These are phyloP conservation scores for Saturnispora kantuleensis DNA, from an alignment of 805 yeast genomes.

Conservation along the genomic window DNA sequence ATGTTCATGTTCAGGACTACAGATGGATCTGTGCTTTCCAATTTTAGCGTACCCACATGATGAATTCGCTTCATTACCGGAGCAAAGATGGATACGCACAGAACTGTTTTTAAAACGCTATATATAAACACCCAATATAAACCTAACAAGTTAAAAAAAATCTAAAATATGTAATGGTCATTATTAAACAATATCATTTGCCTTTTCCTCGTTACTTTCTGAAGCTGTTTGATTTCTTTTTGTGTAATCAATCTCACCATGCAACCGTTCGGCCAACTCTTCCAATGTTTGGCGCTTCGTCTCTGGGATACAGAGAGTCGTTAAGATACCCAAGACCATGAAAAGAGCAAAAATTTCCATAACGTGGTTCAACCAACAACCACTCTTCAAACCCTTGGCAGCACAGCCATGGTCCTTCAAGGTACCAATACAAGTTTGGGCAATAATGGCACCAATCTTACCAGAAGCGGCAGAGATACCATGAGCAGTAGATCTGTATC, in stretches of 20 bases:
- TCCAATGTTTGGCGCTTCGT: slow-evolving; percentile 88
- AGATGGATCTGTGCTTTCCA: no score
- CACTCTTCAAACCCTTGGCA: slow-evolving; percentile 32
- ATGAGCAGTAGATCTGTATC: slow-evolving; percentile 92
- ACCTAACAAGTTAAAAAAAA: not conserved
- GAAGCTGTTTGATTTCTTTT: slow-evolving; percentile 8
- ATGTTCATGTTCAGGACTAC: no score
- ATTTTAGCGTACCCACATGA: no score
- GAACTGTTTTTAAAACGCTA: not conserved
- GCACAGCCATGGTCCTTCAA: slow-evolving; percentile 72
- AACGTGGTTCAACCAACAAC: slow-evolving; percentile 85
- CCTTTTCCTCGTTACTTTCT: slow-evolving; percentile 1
- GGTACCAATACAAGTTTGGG: slow-evolving; percentile 82
- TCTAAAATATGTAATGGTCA: not conserved
- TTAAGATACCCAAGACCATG: slow-evolving; percentile 71
- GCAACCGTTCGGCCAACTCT: slow-evolving; percentile 69
- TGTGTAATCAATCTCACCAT: slow-evolving; percentile 56
- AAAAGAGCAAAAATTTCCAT: slow-evolving; percentile 90
- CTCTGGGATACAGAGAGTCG: slow-evolving; percentile 71
- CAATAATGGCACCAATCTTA: slow-evolving; percentile 88
- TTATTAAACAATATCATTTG: not conserved
- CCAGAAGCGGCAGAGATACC: slow-evolving; percentile 92
- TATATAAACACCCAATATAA: not conserved
- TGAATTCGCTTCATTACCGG: no score
- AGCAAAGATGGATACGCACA: no score